These are phyloP conservation scores for Aureobasidium sp. DNA, from an alignment of 2,329 filamentous ascomycete species.

Conservation along the genomic window DNA sequence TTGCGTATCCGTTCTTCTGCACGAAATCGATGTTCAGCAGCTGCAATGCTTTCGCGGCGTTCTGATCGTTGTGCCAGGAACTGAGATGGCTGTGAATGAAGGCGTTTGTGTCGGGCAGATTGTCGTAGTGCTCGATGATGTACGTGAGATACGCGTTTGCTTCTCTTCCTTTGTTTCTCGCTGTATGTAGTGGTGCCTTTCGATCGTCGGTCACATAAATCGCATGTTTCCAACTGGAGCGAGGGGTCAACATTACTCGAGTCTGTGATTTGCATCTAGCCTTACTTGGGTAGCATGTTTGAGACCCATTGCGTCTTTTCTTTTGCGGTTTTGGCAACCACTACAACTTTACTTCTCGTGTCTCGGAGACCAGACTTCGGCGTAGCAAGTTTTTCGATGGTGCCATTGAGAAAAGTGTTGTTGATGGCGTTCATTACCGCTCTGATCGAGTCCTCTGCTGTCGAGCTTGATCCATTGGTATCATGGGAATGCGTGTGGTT, in stretches of 20 bases:
- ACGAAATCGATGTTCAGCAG: constrained; percentile 41
- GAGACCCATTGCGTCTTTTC: constrained; percentile 39
- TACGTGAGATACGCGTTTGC: constrained; percentile 41
- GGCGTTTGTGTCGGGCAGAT: constrained; percentile 21
- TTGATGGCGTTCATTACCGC: constrained; percentile 3
- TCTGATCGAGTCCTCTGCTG: background rate
- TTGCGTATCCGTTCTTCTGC: constrained; percentile 43
- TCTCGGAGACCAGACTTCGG: constrained; percentile 2
- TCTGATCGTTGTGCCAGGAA: constrained; percentile 14
- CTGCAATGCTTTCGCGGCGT: constrained; percentile 10
- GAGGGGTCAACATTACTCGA: background rate
- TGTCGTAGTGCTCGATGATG: constrained; percentile 38
- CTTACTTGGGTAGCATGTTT: constrained; percentile 37
- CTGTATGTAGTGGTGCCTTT: constrained; percentile 17
- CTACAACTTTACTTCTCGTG: constrained; percentile 17
- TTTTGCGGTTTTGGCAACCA: constrained; percentile 35
- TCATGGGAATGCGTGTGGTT: background rate
- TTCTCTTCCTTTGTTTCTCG: constrained; percentile 36
- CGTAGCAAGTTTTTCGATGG: constrained; percentile 1
- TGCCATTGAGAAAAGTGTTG: background rate
- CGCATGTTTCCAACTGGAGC: constrained; percentile 32
- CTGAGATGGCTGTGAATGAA: constrained; percentile 24
- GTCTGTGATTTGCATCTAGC: background rate
- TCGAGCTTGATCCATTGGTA: background rate
- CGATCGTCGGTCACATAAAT: constrained; percentile 35